Evolutionary conservation across 2,329 filamentous ascomycete genomes (phyloP).

Genomic region (Parascedosporium putredinis): DNA sequence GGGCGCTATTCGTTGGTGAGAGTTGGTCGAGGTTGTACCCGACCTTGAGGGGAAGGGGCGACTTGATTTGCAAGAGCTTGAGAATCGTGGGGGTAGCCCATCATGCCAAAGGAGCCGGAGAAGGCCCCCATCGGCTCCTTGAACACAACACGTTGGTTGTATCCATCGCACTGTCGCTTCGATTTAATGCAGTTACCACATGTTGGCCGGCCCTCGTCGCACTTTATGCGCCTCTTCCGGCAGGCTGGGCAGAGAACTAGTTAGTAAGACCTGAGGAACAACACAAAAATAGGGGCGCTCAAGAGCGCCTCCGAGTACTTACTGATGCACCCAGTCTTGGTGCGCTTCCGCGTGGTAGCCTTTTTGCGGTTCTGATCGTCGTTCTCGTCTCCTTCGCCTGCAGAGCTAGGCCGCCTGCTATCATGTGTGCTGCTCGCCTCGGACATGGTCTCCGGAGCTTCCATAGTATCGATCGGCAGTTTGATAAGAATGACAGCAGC

Average conservation of each 20-base stretch:
- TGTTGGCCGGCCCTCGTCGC: conserved; percentile 76
- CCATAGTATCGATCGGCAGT: too few species aligned
- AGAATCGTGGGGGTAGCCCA: conserved; percentile 33
- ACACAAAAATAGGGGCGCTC: too few species aligned
- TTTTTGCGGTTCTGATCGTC: conserved; percentile 37
- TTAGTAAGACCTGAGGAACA: not conserved
- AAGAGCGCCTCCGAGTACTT: conserved; percentile 33
- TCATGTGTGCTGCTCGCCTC: not conserved
- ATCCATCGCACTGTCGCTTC: conserved; percentile 74
- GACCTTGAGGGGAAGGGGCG: conserved; percentile 28
- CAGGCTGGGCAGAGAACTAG: conserved; percentile 51
- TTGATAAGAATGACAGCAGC: not conserved
- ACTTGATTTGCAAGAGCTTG: conserved; percentile 22
- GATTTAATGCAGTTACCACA: conserved; percentile 83
- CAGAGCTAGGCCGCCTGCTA: not conserved
- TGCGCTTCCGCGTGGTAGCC: conserved; percentile 52
- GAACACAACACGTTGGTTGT: conserved; percentile 72
- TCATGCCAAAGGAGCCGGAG: conserved; percentile 26
- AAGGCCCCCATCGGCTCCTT: conserved; percentile 59
- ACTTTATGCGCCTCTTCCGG: conserved; percentile 91
- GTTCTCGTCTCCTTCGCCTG: conserved; percentile 21
- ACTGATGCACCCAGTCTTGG: conserved; percentile 90
- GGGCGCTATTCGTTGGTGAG: conserved; percentile 35
- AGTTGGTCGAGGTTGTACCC: conserved; percentile 27
- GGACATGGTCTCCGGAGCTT: not conserved